phyloP scores from a whole-genome alignment of 441 rosid genomes.

The Mallotus japonicus region DNA sequence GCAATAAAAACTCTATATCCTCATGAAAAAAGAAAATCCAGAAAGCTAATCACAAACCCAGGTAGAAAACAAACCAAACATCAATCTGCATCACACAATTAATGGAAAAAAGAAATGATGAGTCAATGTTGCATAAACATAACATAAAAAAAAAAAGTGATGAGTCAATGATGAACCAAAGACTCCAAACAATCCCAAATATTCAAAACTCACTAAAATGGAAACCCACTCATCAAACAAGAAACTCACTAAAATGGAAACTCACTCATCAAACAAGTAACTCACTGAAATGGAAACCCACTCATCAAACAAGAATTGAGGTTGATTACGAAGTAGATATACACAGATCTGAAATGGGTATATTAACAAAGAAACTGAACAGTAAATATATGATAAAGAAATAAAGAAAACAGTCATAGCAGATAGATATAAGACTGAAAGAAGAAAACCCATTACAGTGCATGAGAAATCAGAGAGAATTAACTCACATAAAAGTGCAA shows the following conservation, averaged over 20 bases:
- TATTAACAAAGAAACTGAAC: background rate
- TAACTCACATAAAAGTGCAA: background rate
- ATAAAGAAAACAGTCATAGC: background rate
- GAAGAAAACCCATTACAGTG: background rate
- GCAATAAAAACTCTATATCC: slow-evolving; percentile 14
- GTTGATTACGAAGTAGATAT: background rate
- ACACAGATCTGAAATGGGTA: slow-evolving; percentile 18
- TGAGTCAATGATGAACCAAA: background rate
- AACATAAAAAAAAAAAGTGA: background rate
- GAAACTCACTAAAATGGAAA: background rate
- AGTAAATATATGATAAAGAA: background rate
- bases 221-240: slow-evolving; percentile 1
- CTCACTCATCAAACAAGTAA: background rate
- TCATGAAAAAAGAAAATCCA: slow-evolving; percentile 10
- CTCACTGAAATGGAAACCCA: background rate
- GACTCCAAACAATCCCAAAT: slow-evolving; percentile 4
- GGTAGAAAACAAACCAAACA: slow-evolving; percentile 1
- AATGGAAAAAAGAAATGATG: background rate
- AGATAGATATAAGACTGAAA: background rate
- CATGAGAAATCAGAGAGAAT: slow-evolving; percentile 7
- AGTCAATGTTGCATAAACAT: background rate
- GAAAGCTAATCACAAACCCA: slow-evolving; percentile 16
- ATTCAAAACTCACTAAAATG: background rate
- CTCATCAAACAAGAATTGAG: background rate
- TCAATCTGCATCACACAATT: slow-evolving; percentile 30